These are phyloP conservation scores for Penicillium manginii DNA, from an alignment of 495 filamentous ascomycete species.

Conservation along the genomic window DNA sequence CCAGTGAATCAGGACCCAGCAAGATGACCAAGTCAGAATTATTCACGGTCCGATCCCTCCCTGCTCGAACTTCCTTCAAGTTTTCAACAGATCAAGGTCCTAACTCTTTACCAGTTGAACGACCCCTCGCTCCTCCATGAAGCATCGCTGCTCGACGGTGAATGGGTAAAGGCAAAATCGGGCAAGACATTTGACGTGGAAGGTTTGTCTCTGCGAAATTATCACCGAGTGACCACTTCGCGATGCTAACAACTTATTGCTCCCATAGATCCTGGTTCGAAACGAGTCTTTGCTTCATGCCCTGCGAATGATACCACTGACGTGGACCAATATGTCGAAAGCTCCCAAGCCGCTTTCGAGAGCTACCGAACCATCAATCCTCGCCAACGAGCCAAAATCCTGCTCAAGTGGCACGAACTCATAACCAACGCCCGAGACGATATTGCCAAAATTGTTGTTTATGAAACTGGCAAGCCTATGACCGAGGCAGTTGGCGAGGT, in stretches of 20 bases:
- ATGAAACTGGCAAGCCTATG: slow-evolving; percentile 54
- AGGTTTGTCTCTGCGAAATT: slow-evolving; percentile 2
- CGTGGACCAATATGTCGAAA: slow-evolving; percentile 10
- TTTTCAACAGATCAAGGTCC: neutral
- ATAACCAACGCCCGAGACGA: slow-evolving; percentile 46
- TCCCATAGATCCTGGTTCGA: slow-evolving; percentile 5
- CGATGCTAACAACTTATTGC: neutral
- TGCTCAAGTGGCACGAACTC: slow-evolving; percentile 29
- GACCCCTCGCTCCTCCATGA: slow-evolving; percentile 11
- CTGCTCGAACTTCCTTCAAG: neutral
- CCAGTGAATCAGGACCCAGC: neutral
- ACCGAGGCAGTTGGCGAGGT: slow-evolving; percentile 50
- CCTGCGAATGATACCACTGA: slow-evolving; percentile 8
- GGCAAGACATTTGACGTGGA: slow-evolving; percentile 13
- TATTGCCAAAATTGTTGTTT: slow-evolving; percentile 48
- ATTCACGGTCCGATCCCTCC: neutral
- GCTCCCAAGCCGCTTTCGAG: slow-evolving; percentile 9
- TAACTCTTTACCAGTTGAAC: slow-evolving; percentile 1
- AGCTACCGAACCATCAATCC: slow-evolving; percentile 13
- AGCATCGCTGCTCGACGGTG: slow-evolving; percentile 10
- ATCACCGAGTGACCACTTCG: neutral
- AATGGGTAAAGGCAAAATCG: slow-evolving; percentile 12
- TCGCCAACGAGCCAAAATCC: slow-evolving; percentile 22
- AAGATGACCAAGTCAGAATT: neutral
- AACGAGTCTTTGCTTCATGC: slow-evolving; percentile 11